phyloP scores from a whole-genome alignment of 345 rosid species.

The Eucalyptus polybractea region DNA sequence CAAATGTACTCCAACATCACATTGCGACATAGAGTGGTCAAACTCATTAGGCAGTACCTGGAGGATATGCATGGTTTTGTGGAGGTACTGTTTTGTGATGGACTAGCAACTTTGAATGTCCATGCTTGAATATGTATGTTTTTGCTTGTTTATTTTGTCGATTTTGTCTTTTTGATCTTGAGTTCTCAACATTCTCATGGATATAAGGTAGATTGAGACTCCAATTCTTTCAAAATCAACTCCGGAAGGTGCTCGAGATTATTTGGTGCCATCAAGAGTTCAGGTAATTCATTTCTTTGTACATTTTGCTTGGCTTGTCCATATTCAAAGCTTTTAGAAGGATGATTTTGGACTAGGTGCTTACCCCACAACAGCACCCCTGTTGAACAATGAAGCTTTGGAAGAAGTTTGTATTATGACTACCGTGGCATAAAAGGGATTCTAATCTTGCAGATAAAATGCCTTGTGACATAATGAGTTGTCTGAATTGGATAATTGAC shows the following conservation, averaged over 20 bases:
- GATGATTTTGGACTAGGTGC: background rate
- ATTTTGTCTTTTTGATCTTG: background rate
- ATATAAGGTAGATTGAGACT: slow-evolving; percentile 86
- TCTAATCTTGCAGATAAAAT: background rate
- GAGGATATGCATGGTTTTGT: slow-evolving; percentile 85
- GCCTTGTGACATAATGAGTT: background rate
- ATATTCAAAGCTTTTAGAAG: background rate
- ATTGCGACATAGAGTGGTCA: slow-evolving; percentile 82
- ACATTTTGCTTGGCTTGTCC: background rate
- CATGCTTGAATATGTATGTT: background rate
- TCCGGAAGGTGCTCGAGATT: slow-evolving; percentile 98
- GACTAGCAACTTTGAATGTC: background rate
- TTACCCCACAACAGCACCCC: background rate
- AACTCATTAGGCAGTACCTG: slow-evolving; percentile 71
- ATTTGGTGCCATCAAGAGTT: slow-evolving; percentile 92
- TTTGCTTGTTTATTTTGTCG: background rate
- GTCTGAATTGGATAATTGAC: background rate
- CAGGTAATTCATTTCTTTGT: slow-evolving; percentile 42
- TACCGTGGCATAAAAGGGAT: background rate
- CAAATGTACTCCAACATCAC: slow-evolving; percentile 73
- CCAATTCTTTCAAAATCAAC: slow-evolving; percentile 94
- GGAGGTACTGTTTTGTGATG: slow-evolving; percentile 35
- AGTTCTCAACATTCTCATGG: slow-evolving; percentile 2
- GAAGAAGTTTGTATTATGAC: background rate
- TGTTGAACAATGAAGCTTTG: background rate